Evolutionary conservation across 495 filamentous ascomycete genomes (phyloP), one percentile per base, ranked within the genome.

Genomic region (Trichoderma reesei): DNA sequence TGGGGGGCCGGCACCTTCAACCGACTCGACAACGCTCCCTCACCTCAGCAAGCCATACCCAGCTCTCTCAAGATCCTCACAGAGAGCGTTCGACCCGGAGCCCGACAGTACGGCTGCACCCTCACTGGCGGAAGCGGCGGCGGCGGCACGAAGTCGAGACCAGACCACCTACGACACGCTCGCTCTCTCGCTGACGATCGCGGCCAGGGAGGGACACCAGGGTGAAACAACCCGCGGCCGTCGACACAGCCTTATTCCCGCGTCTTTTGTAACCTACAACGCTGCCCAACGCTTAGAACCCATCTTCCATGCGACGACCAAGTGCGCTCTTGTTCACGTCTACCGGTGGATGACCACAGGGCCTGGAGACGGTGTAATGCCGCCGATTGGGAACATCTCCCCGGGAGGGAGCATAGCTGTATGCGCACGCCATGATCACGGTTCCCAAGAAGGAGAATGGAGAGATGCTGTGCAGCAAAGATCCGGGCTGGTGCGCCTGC

Each of bases 351-450:
- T 71, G 68, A 74, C 69, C 68, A 64, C 65, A 61, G 60, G 26
- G 44, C 41, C 64, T 61, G 56, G 51, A 65, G 39, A 60, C 68
- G 41, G 61, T 33, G 61, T 44, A 71, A 90, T 90, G 88, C 85
- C 87, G 76, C 82, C 85, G 71, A 83, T 94, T 75, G 88, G 87
- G 76, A 89, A 87, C 75, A 76, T 96, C 73, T 93, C 92, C 73
- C 88, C 91, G 69, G 86, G 85, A 72, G 90, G 88, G 76, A 92
- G 90, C 75, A 86, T 97, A 74, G 88, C 88, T 71, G 91, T 94
- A 76, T 65, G 90, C 26, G 26, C 51, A 36, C 11, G 51, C 51
- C 4, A 26, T 9, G 9, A 13, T 10, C 26, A 8, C 1, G 51
- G 11, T 9, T 9, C 51, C 18, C 26, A 56, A 9, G 10, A 56